Conservation (phyloP, 257 asterid genomes). For the Agastache rugosa region DNA sequence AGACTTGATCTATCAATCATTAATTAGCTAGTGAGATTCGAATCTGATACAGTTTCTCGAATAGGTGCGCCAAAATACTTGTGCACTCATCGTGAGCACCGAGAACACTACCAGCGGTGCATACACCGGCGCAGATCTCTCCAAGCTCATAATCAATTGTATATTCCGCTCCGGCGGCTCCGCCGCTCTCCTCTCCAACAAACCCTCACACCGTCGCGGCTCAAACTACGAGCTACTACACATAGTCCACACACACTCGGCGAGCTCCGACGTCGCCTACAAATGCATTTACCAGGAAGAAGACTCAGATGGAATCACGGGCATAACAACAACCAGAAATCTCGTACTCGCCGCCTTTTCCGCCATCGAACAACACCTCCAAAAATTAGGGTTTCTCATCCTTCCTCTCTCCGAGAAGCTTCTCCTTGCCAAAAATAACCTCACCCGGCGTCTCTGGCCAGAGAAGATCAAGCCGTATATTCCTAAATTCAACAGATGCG, state of each 20-base stretch:
- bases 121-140: slow-evolving; percentile 53
- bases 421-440: slow-evolving; percentile 35
- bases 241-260: slow-evolving; percentile 53
- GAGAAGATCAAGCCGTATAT: slow-evolving; percentile 40
- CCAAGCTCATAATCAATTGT: slow-evolving; percentile 51
- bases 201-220: slow-evolving; percentile 32
- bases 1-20: no score
- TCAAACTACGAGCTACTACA: slow-evolving; percentile 61
- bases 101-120: slow-evolving; percentile 56
- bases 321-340: slow-evolving; percentile 39
- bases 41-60: no score
- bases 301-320: slow-evolving; percentile 52
- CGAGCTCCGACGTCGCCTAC: slow-evolving; percentile 21
- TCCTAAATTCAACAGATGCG: slow-evolving; percentile 54
- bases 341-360: slow-evolving; percentile 25
- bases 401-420: slow-evolving; percentile 63
- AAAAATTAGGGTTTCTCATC: slow-evolving; percentile 46
- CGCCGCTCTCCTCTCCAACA: slow-evolving; percentile 62
- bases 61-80: slow-evolving; percentile 41
- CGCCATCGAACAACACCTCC: slow-evolving; percentile 29
- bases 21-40: no score
- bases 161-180: slow-evolving; percentile 62
- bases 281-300: slow-evolving; percentile 26
- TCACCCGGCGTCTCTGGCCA: not conserved
- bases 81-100: slow-evolving; percentile 62